phyloP scores from a whole-genome alignment of 2,329 filamentous ascomycete genomes.

The Pyrenochaeta sp. region DNA sequence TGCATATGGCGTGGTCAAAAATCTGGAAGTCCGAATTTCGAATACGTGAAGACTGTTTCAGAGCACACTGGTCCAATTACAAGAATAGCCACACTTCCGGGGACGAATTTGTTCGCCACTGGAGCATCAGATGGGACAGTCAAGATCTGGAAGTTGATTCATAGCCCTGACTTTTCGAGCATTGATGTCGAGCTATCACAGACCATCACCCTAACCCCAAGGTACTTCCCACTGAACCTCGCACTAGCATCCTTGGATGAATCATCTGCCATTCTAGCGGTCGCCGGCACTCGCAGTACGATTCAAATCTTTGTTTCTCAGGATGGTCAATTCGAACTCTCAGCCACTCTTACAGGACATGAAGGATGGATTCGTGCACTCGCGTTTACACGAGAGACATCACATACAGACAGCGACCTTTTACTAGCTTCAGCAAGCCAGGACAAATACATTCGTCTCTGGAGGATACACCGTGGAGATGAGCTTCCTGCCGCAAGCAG shows the following conservation, averaged over 20 bases:
- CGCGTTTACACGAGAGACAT: conserved; percentile 73
- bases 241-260: conserved; percentile 70
- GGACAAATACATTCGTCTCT: conserved; percentile 95
- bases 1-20: conserved; percentile 64
- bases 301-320: conserved; percentile 80
- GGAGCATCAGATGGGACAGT: conserved; percentile 70
- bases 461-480: conserved; percentile 80
- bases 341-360: conserved; percentile 84
- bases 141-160: conserved; percentile 72
- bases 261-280: conserved; percentile 73
- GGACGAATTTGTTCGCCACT: conserved; percentile 61
- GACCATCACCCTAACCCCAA: conserved; percentile 75
- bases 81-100: conserved; percentile 59
- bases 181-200: conserved; percentile 40
- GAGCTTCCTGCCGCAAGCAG: conserved; percentile 67
- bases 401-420: conserved; percentile 68
- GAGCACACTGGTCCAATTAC: conserved; percentile 82
- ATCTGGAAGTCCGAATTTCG: conserved; percentile 45
- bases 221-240: conserved; percentile 82
- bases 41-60: conserved; percentile 59
- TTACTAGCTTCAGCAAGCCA: conserved; percentile 93
- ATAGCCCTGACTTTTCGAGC: conserved; percentile 37
- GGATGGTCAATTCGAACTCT: conserved; percentile 68
- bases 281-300: conserved; percentile 83
- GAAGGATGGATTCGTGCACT: conserved; percentile 95